Base-by-base conservation (phyloP, 2,329 filamentous ascomycete species). In the Decorospora gaudefroyi region DNA sequence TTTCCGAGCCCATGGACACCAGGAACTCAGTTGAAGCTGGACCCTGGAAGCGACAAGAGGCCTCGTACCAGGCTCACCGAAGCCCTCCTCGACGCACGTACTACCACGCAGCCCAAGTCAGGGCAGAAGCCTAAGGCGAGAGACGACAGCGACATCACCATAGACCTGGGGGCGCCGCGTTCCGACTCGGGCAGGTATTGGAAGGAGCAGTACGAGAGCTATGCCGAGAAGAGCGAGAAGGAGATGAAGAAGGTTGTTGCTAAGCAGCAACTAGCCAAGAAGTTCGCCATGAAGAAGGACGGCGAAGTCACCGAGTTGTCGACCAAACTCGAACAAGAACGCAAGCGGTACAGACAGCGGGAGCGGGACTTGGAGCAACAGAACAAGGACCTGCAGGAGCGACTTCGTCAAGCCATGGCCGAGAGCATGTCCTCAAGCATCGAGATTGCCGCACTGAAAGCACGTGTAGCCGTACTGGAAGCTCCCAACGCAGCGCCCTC, bases 181-280 rank as follows among this genome's bases (percentile, higher is more conserved):
- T 89, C 87, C 2, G 80, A 86, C 46, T 90, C 87, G 3, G 87
- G 87, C 5, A 83, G 80, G 58, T 90, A 87, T 69, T 92, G 88
- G 88, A 91, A 91, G 70, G 78, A 81, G 16, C 82, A 90, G 62
- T 91, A 87, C 59, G 80, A 88, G 55, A 80, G 78, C 41, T 92
- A 91, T 61, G 83, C 88, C 34, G 77, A 82, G 30, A 85, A 87
- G 51, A 87, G 87, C 51, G 83, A 82, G 66, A 78, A 77, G 29
- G 86, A 91, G 68, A 85, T 90, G 76, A 84, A 84, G 72, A 88
- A 86, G 72, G 76, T 92, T 62, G 79, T 91, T 63, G 83, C 82
- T 63, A 91, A 90, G 75, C 89, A 90, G 74, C 82, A 88, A 63
- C 76, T 89, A 50, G 86, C 87, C 44, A 91, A 88, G 71, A 85